Evolutionary conservation across 2,329 filamentous ascomycete genomes (phyloP).

Genomic region (Metarhizium sp.): DNA sequence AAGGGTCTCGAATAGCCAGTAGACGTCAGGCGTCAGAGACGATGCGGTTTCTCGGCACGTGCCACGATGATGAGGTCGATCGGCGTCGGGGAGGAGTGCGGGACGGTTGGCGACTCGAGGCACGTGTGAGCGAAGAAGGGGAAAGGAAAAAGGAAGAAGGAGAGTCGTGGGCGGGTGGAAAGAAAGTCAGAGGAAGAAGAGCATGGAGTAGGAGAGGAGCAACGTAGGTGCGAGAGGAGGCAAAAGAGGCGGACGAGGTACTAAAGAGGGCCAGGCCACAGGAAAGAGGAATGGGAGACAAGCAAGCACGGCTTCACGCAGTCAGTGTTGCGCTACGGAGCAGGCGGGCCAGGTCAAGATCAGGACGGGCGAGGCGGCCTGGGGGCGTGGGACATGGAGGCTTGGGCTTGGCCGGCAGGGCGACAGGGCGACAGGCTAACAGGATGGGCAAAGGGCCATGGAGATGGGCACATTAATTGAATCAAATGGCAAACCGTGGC

Average conservation of each 20-base stretch:
- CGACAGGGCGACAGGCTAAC: not conserved
- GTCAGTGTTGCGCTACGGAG: not conserved
- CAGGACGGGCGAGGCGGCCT: not conserved
- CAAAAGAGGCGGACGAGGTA: constrained; percentile 3
- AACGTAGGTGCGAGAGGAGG: constrained; percentile 1
- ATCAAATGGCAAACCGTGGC: not conserved
- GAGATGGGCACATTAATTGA: too few relatives aligned
- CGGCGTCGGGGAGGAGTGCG: not conserved
- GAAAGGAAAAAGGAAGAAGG: not conserved
- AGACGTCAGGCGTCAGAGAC: constrained; percentile 2
- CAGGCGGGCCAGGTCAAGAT: not conserved
- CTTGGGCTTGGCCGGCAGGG: not conserved
- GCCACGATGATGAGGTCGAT: constrained; percentile 3
- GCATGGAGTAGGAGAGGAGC: constrained; percentile 1
- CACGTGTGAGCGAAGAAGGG: constrained; percentile 5
- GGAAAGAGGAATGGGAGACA: constrained; percentile 7
- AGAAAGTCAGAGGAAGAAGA: constrained; percentile 4
- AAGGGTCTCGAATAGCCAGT: not conserved
- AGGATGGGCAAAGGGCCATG: not conserved
- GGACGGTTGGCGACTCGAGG: constrained; percentile 5
- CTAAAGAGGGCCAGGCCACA: not conserved
- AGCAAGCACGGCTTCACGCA: not conserved
- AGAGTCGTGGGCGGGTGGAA: not conserved
- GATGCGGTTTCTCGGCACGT: constrained; percentile 5
- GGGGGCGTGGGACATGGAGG: not conserved